Percentiles rank a stretch among this genome's conserved stretches.
Conservation (phyloP, 2,329 filamentous ascomycete species). For the Amesomyces nigricolor region DNA sequence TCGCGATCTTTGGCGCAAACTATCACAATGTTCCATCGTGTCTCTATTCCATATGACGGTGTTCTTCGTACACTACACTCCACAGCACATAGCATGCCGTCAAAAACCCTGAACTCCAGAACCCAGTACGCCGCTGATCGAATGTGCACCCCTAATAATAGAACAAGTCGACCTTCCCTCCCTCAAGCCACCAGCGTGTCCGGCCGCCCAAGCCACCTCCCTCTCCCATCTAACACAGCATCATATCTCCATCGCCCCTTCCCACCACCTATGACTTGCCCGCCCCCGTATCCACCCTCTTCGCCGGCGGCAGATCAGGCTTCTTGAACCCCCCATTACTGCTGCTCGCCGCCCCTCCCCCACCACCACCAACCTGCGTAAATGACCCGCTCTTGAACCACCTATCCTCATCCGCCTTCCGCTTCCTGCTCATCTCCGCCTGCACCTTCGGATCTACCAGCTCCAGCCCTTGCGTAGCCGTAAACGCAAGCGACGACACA, state of each 20-base stretch:
- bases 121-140: no score
- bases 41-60: no score
- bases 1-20: no score
- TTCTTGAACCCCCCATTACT: constrained; percentile 66
- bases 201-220: no score
- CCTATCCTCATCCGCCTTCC: constrained; percentile 88
- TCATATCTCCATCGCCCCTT: background rate
- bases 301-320: constrained; percentile 65
- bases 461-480: constrained; percentile 89
- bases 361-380: constrained; percentile 65
- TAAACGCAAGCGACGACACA: constrained; percentile 84
- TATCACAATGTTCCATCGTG: no score
- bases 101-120: no score
- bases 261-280: constrained; percentile 37
- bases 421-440: constrained; percentile 80
- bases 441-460: constrained; percentile 89
- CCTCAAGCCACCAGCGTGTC: background rate
- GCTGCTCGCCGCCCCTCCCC: constrained; percentile 31
- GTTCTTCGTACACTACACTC: no score
- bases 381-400: constrained; percentile 99
- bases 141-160: no score
- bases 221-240: no score
- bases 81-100: no score
- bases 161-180: background rate
- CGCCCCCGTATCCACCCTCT: constrained; percentile 64